Evolutionary conservation across 495 filamentous ascomycete species (phyloP), one percentile per base, ranked within the genome.

Genomic region (Annulohypoxylon nitens): DNA sequence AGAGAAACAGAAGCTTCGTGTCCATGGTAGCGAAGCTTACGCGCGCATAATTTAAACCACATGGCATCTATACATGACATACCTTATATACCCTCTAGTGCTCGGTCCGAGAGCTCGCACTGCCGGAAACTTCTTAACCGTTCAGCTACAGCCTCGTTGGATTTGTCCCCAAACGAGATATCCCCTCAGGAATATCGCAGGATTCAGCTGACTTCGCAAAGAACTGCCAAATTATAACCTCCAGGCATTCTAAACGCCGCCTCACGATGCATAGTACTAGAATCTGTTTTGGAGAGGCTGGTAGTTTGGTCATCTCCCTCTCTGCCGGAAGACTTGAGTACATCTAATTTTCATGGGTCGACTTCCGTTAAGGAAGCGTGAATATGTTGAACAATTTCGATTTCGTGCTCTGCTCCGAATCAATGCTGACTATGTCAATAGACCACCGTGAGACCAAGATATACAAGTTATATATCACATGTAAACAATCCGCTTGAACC

Each of bases 341-440:
- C 7, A 37, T 16, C 4, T 9, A 14, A 16, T 14, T 30, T 18
- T 8, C 9, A 43, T 33, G 3, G 14, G 16, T 54, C 34, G 14
- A 16, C 41, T 47, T 41, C 26, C 16, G 25, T 26, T 10, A 53
- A 60, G 53, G 16, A 34, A 47, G 9, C 25, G 14, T 11, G 16
- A 30, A 8, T 20, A 11, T 54, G 62, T 54, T 69, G 14, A 67
- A 64, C 66, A 70, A 54, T 68, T 75, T 70, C 64, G 64, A 75
- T 75, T 68, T 64, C 72, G 62, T 68, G 25, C 53, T 45, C 39
- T 47, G 54, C 64, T 64, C 67, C 67, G 43, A n/a, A 61, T 30
- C 33, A 61, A 75, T 75, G 67, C 72, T 64, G 39, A 75, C 63
- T 71, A 75, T 60, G 33, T n/a, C 43, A 67, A 70, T 69, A 43